Conservation (phyloP, 2,329 filamentous ascomycete species). For the Aspergillus ruber region DNA sequence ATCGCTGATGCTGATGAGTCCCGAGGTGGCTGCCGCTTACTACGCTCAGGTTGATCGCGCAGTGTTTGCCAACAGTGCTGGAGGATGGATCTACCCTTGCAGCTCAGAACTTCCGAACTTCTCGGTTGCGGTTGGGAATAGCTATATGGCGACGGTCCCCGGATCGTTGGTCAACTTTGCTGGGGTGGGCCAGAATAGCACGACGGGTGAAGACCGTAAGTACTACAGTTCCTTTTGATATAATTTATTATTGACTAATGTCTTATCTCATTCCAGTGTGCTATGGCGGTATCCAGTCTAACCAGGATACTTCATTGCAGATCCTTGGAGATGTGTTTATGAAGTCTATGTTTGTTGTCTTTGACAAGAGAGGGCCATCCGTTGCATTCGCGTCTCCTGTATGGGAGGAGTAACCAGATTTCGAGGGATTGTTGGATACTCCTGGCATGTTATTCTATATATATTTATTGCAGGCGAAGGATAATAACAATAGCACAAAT, state of each 20-base stretch:
- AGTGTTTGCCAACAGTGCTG: constrained; percentile 35
- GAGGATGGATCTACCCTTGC: constrained; percentile 56
- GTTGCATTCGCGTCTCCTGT: constrained; percentile 47
- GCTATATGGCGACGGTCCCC: constrained; percentile 47
- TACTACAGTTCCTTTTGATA: background rate
- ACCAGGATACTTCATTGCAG: constrained; percentile 49
- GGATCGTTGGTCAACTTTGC: constrained; percentile 53
- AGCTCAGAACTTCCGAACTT: constrained; percentile 48
- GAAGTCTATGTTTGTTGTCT: constrained; percentile 56
- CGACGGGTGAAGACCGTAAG: constrained; percentile 35
- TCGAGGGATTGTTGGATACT: background rate
- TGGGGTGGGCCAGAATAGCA: constrained; percentile 40
- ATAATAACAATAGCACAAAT: too few species aligned
- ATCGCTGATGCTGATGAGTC: constrained; percentile 57
- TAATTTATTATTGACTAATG: constrained; percentile 10
- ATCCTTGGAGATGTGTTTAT: constrained; percentile 58
- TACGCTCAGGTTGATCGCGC: constrained; percentile 52
- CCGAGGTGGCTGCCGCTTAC: constrained; percentile 53
- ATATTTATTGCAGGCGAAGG: background rate
- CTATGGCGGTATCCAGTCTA: constrained; percentile 55
- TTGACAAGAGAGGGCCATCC: constrained; percentile 44
- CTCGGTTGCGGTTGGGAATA: constrained; percentile 47
- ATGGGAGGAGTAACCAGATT: constrained; percentile 6
- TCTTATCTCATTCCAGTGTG: constrained; percentile 36
- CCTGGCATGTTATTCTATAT: background rate